Evolutionary conservation across 2,329 filamentous ascomycete species (phyloP), one percentile per base, ranked within the genome.

Genomic region (Bipolaris cookei): DNA sequence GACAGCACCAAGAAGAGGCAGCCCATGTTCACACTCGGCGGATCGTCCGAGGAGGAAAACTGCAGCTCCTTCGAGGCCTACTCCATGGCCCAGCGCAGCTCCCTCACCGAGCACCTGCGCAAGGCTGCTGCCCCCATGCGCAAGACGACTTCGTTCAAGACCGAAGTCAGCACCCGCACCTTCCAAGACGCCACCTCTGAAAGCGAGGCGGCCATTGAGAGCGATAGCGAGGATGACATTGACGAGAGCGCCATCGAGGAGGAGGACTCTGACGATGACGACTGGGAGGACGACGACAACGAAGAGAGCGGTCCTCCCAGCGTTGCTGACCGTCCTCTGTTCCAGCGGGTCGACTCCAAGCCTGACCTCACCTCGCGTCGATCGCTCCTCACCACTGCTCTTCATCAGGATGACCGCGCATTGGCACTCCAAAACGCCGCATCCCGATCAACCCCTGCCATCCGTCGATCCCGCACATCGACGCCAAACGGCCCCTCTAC

Each of bases 311-410:
- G 88, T 55, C 90, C 90, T 65, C 91, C 91, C 1, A 96, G 91
- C 73, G 84, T 92, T 49, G 90, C 95, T 60, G 90, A 95, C 59
- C 88, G 86, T 70, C 84, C 86, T 18, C 83, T 92, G 68, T 99
- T 99, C 83, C 88, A 93, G 76, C 90, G 95, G 7, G 92, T 98
- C 46, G 91, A 97, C 75, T 97, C 93, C 38, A 88, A 88, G 75
- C 87, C 88, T 6, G 91, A 97, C 71, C 82, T 98, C 23, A 89
- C 90, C 2, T 96, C 94, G 1, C 88, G 91, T 46, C 89, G 90
- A 48, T 98, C 94, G 2, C 85, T 98, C 38, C 89, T 99, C 64
- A 97, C 93, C 0, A 88, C 94, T 50, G 89, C 94, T 83, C 87
- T 99, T 74, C 90, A 91, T 67, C 88, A 96, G 72, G 89, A 86